Evolutionary conservation across 2,329 filamentous ascomycete genomes (phyloP).

Genomic region (Ophiosphaerella narmari): DNA sequence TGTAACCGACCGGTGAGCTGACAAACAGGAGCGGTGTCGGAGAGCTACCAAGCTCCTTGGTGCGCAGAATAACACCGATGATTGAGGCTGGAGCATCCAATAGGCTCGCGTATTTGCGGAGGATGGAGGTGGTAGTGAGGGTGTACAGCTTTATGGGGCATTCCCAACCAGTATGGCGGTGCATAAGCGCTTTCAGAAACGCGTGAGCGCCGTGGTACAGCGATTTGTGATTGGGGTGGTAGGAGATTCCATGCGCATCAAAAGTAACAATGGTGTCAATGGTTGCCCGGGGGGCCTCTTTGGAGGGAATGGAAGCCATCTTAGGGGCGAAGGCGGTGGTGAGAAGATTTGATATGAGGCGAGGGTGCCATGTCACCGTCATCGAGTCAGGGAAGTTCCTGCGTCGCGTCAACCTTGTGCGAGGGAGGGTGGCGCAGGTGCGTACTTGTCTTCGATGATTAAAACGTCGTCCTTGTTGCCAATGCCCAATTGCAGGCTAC

Average conservation of each 20-base stretch:
- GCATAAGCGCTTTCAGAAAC: conserved; percentile 71
- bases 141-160: conserved; percentile 85
- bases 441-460: conserved; percentile 76
- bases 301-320: conserved; percentile 50
- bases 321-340: conserved; percentile 74
- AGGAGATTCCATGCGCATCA: conserved; percentile 78
- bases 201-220: conserved; percentile 79
- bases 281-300: conserved; percentile 54
- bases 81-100: conserved; percentile 78
- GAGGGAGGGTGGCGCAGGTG: neutral
- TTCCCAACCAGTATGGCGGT: conserved; percentile 65
- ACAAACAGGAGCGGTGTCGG: conserved; percentile 69
- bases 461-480: conserved; percentile 77
- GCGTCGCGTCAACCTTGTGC: conserved; percentile 8
- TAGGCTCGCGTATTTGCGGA: conserved; percentile 80
- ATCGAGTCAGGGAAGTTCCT: conserved; percentile 87
- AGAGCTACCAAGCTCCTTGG: conserved; percentile 58
- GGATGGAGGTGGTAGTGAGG: conserved; percentile 70
- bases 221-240: conserved; percentile 91
- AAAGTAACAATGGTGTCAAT: conserved; percentile 92
- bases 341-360: conserved; percentile 71
- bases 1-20: conserved; percentile 66
- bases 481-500: conserved; percentile 76
- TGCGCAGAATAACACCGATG: conserved; percentile 55
- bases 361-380: conserved; percentile 74